Evolutionary conservation across 2,329 filamentous ascomycete species (phyloP), one percentile per base, ranked within the genome.

Genomic region (Emmonsiellopsis sp.): DNA sequence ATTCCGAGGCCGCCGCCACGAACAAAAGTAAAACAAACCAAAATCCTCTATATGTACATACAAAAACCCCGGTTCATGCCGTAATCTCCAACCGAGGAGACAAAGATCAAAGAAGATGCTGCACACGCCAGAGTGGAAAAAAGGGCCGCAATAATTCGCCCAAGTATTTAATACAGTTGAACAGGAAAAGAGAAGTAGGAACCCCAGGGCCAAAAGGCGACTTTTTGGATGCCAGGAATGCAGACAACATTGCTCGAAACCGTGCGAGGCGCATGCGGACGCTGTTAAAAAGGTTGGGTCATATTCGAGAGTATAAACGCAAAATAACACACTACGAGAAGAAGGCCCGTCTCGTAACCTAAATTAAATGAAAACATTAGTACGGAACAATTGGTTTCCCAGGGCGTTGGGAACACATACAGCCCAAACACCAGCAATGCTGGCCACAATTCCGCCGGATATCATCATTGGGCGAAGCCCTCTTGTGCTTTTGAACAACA

Each of bases 401-500:
- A 56, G 44, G 16, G 51, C 49, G 37, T 44, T 55, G n/a, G 26
- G 42, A 34, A 37, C 48, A 83, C 88, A 74, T 83, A 98, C 92
- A 66, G 91, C 86, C 93, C 94, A 98, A 56, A 76, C 80, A 59
- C 87, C 90, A 53, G 93, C 94, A 58, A 93, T 79, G 42, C 84
- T 82, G 51, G 86, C 93, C 55, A 97, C 91, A 61, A 98, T 85
- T 62, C 85, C 89, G 58, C 90, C 88, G 37, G 91, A 95, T 65
- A 97, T 93, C 76, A 93, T 79, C 91, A 97, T 97, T 35, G 90
- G 91, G 71, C 87, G 82, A 57, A 93, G 59, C 5, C 93, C 93
- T 65, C 88, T 82, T 48, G 94, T 97, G 71, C 91, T 95, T 80
- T 96, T 97, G 76, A 98, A 98, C 11, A 98, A 70, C 80, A 92